Percentiles rank a stretch among this genome's conserved stretches.
Evolutionary conservation across 2,329 filamentous ascomycete species (phyloP).

Genomic region (Aschersonia sp.): DNA sequence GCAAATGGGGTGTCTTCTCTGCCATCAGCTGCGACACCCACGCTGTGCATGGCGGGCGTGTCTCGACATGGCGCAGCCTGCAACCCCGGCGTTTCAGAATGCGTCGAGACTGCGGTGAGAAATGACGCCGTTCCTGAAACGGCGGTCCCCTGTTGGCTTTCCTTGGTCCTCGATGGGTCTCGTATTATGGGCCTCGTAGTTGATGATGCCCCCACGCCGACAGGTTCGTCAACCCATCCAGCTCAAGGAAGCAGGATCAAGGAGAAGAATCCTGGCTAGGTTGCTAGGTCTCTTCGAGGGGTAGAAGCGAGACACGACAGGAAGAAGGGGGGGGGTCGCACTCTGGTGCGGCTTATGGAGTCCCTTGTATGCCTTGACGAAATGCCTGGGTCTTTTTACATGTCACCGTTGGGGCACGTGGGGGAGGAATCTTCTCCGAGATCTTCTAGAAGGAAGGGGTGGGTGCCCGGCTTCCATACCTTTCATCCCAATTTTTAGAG

Average conservation of each 20-base stretch:
- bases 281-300: constrained; percentile 1
- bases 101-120: constrained; percentile 11
- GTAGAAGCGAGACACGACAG: background rate
- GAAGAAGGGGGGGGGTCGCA: background rate
- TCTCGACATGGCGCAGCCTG: constrained; percentile 3
- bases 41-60: constrained; percentile 2
- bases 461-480: constrained; percentile 2
- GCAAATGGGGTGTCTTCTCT: constrained; percentile 1
- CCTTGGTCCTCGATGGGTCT: background rate
- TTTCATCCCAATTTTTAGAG: constrained; percentile 4
- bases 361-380: background rate
- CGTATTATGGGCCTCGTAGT: background rate
- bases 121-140: constrained; percentile 16
- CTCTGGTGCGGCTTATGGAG: background rate
- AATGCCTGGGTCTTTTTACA: background rate
- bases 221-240: constrained; percentile 1
- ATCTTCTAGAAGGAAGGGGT: constrained; percentile 15
- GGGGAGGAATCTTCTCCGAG: constrained; percentile 10
- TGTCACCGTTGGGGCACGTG: background rate
- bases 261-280: background rate
- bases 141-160: constrained; percentile 3
- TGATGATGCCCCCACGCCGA: background rate
- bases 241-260: background rate
- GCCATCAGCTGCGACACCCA: background rate
- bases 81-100: constrained; percentile 13